Conservation (phyloP, 148 eudicot genomes). For the Limonium bicolor region DNA sequence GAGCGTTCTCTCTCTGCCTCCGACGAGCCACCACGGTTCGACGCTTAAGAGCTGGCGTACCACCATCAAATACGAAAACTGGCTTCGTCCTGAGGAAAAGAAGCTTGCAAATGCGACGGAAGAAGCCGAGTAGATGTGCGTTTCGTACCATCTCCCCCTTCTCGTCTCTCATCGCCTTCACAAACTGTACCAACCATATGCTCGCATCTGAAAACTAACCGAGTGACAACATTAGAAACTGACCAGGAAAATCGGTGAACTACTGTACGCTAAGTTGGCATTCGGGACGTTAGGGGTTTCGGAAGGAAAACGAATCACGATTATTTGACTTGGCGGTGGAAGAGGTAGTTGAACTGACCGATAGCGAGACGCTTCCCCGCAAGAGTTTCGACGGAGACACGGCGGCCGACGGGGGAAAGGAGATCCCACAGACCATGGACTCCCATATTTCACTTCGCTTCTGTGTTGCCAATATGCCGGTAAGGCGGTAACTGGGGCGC, state of each 20-base stretch:
- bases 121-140: constrained; percentile 84
- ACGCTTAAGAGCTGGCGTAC: constrained; percentile 83
- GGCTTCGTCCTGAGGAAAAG: constrained; percentile 84
- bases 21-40: constrained; percentile 81
- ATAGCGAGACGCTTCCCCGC: constrained; percentile 87
- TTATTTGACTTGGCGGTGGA: too few relatives aligned
- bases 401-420: constrained; percentile 91
- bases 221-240: background rate
- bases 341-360: constrained; percentile 23
- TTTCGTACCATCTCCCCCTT: constrained; percentile 94
- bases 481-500: too few relatives aligned
- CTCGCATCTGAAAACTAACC: constrained; percentile 54
- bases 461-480: too few relatives aligned
- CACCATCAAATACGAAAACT: constrained; percentile 92
- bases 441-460: too few relatives aligned
- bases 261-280: background rate
- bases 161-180: constrained; percentile 98
- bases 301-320: background rate
- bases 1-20: constrained; percentile 86
- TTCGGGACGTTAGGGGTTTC: constrained; percentile 12
- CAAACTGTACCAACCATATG: constrained; percentile 95
- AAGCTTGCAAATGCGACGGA: constrained; percentile 94
- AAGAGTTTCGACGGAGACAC: constrained; percentile 97
- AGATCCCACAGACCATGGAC: constrained; percentile 95
- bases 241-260: background rate